Evolutionary conservation across 805 yeast species (phyloP), one percentile per base, ranked within the genome.

Genomic region (Pichia paraexigua): DNA sequence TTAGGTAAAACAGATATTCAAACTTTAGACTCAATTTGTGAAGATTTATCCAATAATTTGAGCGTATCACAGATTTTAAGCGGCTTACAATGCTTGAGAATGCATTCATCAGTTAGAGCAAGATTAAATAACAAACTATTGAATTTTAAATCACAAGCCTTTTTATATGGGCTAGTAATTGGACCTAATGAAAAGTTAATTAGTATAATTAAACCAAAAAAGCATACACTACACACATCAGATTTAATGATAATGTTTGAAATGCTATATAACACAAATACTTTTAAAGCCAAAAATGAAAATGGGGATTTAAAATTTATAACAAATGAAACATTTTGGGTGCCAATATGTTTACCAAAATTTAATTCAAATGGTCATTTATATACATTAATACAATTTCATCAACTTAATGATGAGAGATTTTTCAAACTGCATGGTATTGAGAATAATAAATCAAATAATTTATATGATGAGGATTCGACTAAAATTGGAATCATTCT

Each of bases 271-370:
- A 79, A 77, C 56, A 77, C 81, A n/a, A 68, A 71, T 45, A 72
- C 80, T 0, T 74, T 79, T 55, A 71, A 71, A 25, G 56, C 63
- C 2, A 55, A 52, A 12, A 63, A 60, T 11, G 58, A 40, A 3
- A 43, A 41, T 4, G 20, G 58, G n/a, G 57, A 51, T 9, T 50
- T 46, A 10, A 57, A 59, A 28, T 43, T 61, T 13, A 57, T 66
- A 1, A 55, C 77, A 57, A 62, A 73, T 51, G 86, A 86, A 58
- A 97, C 91, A 61, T 79, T 89, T 52, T 94, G 98, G 98, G 78
- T 87, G 13, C 99, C 99, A 0, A 74, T 92, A 0, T 92, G 99
- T 66, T 74, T 92, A 64, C 96, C 98, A 0, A 81, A 86, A 58
- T 92, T 92, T 71, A 92, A 94, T 62, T 71, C 88, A 2, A 82